Conservation (phyloP, 2,329 filamentous ascomycete genomes). For the Mycogone perniciosa region DNA sequence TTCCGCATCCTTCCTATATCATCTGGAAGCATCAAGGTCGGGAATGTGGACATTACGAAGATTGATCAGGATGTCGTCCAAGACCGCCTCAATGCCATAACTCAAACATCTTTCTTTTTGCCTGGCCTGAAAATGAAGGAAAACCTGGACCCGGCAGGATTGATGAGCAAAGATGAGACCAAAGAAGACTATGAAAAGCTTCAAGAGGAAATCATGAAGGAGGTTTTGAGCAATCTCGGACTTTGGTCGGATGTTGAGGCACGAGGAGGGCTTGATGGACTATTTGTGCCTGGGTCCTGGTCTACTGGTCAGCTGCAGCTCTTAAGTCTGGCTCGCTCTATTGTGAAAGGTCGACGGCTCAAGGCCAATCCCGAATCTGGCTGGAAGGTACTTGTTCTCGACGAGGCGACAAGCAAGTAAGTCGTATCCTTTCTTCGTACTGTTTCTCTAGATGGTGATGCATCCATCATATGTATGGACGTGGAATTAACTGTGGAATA, state of each 20-base stretch:
- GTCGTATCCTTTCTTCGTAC: no score
- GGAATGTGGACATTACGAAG: conserved; percentile 32
- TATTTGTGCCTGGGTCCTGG: conserved; percentile 25
- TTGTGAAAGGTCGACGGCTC: background rate
- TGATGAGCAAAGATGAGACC: conserved; percentile 15
- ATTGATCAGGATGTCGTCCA: conserved; percentile 20
- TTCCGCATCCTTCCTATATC: conserved; percentile 42
- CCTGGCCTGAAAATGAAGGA: conserved; percentile 37
- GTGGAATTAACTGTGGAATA: no score
- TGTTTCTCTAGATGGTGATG: no score
- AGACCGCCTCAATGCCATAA: conserved; percentile 34
- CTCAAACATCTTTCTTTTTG: conserved; percentile 47
- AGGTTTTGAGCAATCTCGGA: conserved; percentile 38
- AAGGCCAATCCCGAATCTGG: no score
- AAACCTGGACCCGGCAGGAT: conserved; percentile 41
- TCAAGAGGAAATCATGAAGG: conserved; percentile 34
- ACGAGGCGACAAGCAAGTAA: no score
- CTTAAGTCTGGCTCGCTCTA: conserved; percentile 32
- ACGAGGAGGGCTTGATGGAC: conserved; percentile 31
- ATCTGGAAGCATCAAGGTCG: conserved; percentile 36
- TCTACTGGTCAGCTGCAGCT: conserved; percentile 42
- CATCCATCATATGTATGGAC: no score
- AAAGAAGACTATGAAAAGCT: no score
- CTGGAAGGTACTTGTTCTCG: no score
- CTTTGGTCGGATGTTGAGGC: conserved; percentile 35